Base-by-base conservation (phyloP, 768 basidiomycete genomes). In the Calvatia gigantea region DNA sequence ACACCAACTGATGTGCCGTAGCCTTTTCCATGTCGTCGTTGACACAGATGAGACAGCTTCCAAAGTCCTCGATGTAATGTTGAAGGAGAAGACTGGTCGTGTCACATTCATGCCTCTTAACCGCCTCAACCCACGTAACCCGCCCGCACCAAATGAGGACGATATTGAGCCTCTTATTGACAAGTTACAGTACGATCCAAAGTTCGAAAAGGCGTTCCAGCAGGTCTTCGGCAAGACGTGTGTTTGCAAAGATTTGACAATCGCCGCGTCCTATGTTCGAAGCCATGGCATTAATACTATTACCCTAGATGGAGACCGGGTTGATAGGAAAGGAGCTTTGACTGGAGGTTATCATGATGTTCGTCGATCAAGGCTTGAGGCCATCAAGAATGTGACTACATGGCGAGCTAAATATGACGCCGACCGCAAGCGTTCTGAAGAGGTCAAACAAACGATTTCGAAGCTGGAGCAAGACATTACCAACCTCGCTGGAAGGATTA, bases 91-190 rank as follows among this genome's bases (percentile, higher is more conserved):
- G 68, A 89, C 85, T 9, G 97, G 96, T 2, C 86, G 97, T 48
- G 91, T 99, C 6, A 99, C 97, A 0, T 98, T 98, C 73, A 95
- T 99, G 88, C 97, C 97, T 17, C 81, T 99, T 37, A 98, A 98
- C 70, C 88, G 97, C 12, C 84, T 99, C 56, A 87, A 88, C 62
- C 88, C 89, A 51, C 91, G 89, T 60, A 78, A 77, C 33, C 75
- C 77, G 1, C 75, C 81, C 0, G 74, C 83, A 17, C 87, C 87
- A 7, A 77, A 88, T 73, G 87, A 85, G 0, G 81, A 85, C 57
- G 88, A 91, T 58, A 86, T 87, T 0, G 85, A 90, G 51, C 90
- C 91, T 0, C 82, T 94, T 44, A 78, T 99, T 28, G 79, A 84
- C 58, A 94, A 94, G 67, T 81, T 99, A 53, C 77, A 78, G 2